Evolutionary conservation across 108 stramenopile genomes (phyloP), one percentile per base, ranked within the genome.

Genomic region (Parmales sp.): DNA sequence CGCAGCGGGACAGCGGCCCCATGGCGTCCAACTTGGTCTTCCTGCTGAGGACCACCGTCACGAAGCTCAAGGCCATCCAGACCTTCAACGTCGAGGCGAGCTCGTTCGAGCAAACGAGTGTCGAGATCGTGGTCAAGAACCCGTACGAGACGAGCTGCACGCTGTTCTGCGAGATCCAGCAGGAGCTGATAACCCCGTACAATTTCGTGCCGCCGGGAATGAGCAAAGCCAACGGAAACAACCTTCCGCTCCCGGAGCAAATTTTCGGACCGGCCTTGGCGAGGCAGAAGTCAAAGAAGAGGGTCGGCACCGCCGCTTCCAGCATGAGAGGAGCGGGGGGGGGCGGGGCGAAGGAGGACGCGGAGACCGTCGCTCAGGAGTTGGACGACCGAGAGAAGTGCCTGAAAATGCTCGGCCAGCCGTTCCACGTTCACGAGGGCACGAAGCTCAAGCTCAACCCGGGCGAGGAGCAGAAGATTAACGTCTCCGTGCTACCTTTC

Each of bases 1-100:
- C 69, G 43, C 45, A 44, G 49, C 20, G 72, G 44, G 49, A 69
- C 25, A 6, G 8, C 13, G 68, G 70, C 25, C 45, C 72, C 2
- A 38, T 72, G 19, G 65, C 78, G 1, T 69, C 74, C 5, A 72
- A 73, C 45, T 69, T 83, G 65, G 80, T 78, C 1, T 83, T 80
- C 39, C 11, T 51, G 26, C 75, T 80, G 39, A 63, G 41, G 45
- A 71, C 73, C 9, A 66, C 54, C 8, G 82, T 80, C 22, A 54
- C 60, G 5, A 65, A 65, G 37, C 71, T 71, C 41, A 45, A 48
- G 43, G 54, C 79, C 13, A 37, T 68, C 44, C 38, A 28, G 20
- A 67, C 66, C 7, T 36, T 67, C 36, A 37, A 63, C 38, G 68
- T 51, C 0, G 63, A 75, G 16, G 46, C 67, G 18, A 41, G 37